Evolutionary conservation across 148 eudicot genomes (phyloP).

Genomic region (Fagopyrum esculentum): DNA sequence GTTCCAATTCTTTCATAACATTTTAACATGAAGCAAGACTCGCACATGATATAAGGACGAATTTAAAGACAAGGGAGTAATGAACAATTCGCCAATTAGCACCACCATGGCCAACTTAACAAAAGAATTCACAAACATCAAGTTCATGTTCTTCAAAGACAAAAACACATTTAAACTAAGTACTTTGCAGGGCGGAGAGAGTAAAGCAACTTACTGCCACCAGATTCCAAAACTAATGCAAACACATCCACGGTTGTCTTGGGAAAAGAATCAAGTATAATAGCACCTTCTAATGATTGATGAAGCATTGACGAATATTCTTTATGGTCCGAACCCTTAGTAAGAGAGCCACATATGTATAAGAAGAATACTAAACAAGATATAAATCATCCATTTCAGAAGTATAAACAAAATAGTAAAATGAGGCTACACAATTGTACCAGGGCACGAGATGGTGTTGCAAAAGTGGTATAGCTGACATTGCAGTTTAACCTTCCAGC

Average conservation of each 20-base stretch:
- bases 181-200: not conserved
- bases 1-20: no score
- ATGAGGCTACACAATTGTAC: constrained; percentile 22
- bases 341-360: constrained; percentile 11
- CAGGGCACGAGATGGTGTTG: constrained; percentile 73
- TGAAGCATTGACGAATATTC: constrained; percentile 77
- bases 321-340: constrained; percentile 66
- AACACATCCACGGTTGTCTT: constrained; percentile 97
- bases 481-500: constrained; percentile 77
- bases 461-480: constrained; percentile 85
- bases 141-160: not conserved
- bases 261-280: constrained; percentile 83
- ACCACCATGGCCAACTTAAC: not conserved
- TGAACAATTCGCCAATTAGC: not conserved
- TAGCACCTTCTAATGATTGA: constrained; percentile 94
- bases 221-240: constrained; percentile 95
- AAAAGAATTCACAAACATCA: not conserved
- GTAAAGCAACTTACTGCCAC: constrained; percentile 66
- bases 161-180: not conserved
- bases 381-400: not conserved
- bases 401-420: not conserved
- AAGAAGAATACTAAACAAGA: not conserved
- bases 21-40: not conserved
- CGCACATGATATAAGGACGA: no score
- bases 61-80: not conserved